These are phyloP conservation scores for Talaromyces sp. DNA, from an alignment of 2,329 filamentous ascomycete species.

Conservation along the genomic window DNA sequence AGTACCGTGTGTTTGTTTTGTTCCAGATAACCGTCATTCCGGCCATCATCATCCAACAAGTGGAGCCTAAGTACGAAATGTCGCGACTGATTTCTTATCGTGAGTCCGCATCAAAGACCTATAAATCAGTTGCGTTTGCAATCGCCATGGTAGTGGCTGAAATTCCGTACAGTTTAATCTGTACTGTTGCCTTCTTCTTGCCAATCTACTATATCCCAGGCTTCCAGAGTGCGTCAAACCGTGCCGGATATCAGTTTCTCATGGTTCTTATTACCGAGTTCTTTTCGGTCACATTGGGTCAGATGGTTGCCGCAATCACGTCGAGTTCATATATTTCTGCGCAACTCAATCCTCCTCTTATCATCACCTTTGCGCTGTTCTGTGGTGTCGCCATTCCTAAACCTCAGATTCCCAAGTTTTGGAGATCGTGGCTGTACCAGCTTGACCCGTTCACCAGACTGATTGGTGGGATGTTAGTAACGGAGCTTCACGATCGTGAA, in stretches of 20 bases:
- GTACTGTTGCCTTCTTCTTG: constrained; percentile 73
- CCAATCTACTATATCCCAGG: constrained; percentile 82
- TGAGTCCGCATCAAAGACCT: constrained; percentile 80
- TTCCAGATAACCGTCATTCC: constrained; percentile 83
- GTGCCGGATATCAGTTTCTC: constrained; percentile 82
- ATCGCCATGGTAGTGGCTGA: constrained; percentile 75
- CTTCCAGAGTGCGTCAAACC: constrained; percentile 56
- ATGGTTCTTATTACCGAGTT: constrained; percentile 78
- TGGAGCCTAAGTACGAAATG: constrained; percentile 78
- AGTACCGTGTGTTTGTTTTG: constrained; percentile 83
- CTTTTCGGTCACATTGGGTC: constrained; percentile 75
- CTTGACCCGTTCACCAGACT: constrained; percentile 79
- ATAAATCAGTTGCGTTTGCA: constrained; percentile 73
- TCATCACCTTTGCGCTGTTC: constrained; percentile 79
- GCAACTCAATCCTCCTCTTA: constrained; percentile 74
- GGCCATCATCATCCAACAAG: constrained; percentile 74
- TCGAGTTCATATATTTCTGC: constrained; percentile 73
- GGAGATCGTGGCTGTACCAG: constrained; percentile 75
- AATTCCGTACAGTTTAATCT: constrained; percentile 76
- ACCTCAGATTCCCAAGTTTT: constrained; percentile 71
- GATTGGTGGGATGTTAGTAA: constrained; percentile 73
- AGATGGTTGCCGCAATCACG: constrained; percentile 70
- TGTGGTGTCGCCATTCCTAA: constrained; percentile 80
- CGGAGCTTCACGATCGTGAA: constrained; percentile 61
- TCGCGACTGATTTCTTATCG: constrained; percentile 79